Conservation (phyloP, 2,329 filamentous ascomycete species). For the Colletotrichum kahawae region DNA sequence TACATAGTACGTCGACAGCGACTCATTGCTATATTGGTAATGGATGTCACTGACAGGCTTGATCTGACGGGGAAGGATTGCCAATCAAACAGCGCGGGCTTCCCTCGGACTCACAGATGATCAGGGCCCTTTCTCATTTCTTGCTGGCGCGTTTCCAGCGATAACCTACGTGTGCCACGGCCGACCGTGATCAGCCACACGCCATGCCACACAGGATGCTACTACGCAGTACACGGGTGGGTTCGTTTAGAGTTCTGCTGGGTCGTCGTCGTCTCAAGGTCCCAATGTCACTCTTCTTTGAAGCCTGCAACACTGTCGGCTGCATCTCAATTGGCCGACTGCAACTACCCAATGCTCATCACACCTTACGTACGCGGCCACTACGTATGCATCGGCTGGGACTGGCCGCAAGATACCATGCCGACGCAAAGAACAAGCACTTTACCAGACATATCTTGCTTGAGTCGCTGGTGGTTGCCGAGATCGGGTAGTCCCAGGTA, state of each 20-base stretch:
- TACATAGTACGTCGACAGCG: background rate
- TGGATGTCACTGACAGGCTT: background rate
- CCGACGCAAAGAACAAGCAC: background rate
- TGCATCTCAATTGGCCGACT: background rate
- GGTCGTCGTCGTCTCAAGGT: background rate
- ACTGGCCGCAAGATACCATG: background rate
- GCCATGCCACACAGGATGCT: constrained; percentile 12
- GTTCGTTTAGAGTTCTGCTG: constrained; percentile 5
- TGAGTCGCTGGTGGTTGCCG: background rate
- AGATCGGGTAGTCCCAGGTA: background rate
- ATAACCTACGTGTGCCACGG: constrained; percentile 11
- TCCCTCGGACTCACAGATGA: constrained; percentile 2
- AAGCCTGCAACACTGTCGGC: background rate
- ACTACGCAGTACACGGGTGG: constrained; percentile 1
- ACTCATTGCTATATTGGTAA: constrained; percentile 6
- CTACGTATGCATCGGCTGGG: background rate
- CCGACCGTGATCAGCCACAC: constrained; percentile 11
- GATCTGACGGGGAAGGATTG: background rate
- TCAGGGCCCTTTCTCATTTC: constrained; percentile 14
- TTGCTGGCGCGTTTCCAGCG: constrained; percentile 2
- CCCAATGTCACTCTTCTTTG: background rate
- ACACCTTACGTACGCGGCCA: background rate
- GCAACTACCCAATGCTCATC: background rate
- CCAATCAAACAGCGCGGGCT: constrained; percentile 1
- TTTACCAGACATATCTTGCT: background rate